Evolutionary conservation across 441 rosid species (phyloP).

Genomic region (Omphalea diandra): DNA sequence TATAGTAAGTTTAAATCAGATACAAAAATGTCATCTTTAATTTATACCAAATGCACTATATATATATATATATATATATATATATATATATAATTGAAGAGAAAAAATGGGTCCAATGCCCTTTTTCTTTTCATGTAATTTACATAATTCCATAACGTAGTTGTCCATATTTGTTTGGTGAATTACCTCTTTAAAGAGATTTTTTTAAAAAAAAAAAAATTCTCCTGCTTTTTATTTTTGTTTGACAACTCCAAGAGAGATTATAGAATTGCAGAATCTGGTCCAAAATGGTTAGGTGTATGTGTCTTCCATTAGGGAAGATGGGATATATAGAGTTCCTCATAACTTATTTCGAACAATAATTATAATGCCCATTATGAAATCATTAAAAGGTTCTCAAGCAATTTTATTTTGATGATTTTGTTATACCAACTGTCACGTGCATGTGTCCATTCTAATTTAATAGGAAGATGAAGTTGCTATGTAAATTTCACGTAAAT

Average conservation of each 20-base stretch:
- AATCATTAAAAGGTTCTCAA: slow-evolving; percentile 6
- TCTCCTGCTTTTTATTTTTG: background rate
- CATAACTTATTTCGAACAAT: background rate
- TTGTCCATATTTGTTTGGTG: background rate
- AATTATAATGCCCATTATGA: background rate
- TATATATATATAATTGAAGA: too few species aligned
- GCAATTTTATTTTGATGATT: background rate
- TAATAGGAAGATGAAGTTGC: background rate
- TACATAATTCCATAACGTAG: background rate
- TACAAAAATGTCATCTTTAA: too few species aligned
- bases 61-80: too few species aligned
- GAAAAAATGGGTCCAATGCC: too few species aligned
- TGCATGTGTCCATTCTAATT: background rate
- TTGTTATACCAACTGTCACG: background rate
- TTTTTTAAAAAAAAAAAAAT: too few species aligned
- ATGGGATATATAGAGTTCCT: background rate
- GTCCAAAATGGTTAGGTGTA: slow-evolving; percentile 13
- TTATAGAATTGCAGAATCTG: slow-evolving; percentile 12
- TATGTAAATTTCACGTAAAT: background rate
- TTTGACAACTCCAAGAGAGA: background rate
- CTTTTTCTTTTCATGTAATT: background rate
- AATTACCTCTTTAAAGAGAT: background rate
- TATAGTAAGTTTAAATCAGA: too few species aligned
- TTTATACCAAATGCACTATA: too few species aligned
- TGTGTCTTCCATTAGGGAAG: slow-evolving; percentile 3